Evolutionary conservation across 2,329 filamentous ascomycete genomes (phyloP), one percentile per base, ranked within the genome.

Genomic region (Phyllosticta paracitricarpa): DNA sequence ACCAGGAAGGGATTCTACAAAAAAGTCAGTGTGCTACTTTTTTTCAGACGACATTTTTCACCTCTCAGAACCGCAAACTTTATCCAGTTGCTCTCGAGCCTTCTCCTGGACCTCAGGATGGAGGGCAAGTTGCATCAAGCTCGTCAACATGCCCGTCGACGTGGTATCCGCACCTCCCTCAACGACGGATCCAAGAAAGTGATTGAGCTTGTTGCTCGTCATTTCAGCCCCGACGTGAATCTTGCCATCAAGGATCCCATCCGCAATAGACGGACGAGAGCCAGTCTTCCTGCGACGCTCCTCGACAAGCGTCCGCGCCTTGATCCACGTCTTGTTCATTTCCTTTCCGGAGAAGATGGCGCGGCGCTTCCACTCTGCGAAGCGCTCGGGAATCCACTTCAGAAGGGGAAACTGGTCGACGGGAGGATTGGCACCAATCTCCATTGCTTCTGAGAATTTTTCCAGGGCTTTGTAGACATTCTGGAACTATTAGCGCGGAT

Each of bases 351-450:
- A 57, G 12, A 64, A 33, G 28, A 67, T 61, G 3, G 65, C 63
- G 19, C 64, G 64, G 28, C 59, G 63, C 54, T 51, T 54, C 65
- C 65, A 68, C 35, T 54, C 55, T 24, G 64, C 66, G 4, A 66
- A 66, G 17, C 10, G n/a, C 40, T 66, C 70, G 0, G 79, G 79
- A 4, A 81, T 64, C 5, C 65, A 70, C 51, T 77, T 72, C 4
- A 80, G 65, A 26, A 61, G 68, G 0, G 78, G 75, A 51, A 77
- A 77, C 22, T 76, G 68, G 53, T 81, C 79, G 2, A 80, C 74
- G 0, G 79, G 79, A 0, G 79, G 78, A 1, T 77, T 80, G 14
- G 73, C 75, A 3, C 78, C 79, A 0, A 72, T 69, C 63, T 80
- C 79, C 65, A 78, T 69, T 1, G 78, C 68, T 33, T 71, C 64